Percentiles rank a stretch among this genome's conserved stretches.
These are phyloP conservation scores for Colletotrichum lupini DNA, from an alignment of 2,329 filamentous ascomycete species.

Conservation along the genomic window DNA sequence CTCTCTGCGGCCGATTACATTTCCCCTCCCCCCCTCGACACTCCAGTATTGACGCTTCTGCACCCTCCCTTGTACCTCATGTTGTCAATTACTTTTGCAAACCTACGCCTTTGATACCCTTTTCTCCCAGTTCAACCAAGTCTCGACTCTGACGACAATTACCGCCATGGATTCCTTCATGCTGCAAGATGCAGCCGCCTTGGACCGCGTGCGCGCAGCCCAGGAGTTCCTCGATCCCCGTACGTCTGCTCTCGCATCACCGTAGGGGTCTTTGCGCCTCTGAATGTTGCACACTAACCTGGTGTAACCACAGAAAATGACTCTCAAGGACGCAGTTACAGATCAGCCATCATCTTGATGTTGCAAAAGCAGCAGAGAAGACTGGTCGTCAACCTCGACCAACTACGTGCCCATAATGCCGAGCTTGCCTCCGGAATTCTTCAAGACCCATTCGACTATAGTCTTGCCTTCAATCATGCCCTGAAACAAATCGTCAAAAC, in stretches of 20 bases:
- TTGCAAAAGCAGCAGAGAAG: constrained; percentile 74
- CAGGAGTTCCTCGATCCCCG: constrained; percentile 94
- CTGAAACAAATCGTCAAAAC: constrained; percentile 89
- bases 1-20: not conserved
- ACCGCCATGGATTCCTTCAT: constrained; percentile 75
- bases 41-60: not conserved
- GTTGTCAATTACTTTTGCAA: not conserved
- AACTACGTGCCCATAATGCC: constrained; percentile 86
- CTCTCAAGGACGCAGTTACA: constrained; percentile 76
- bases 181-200: constrained; percentile 85
- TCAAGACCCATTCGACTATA: constrained; percentile 87
- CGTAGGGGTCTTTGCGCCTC: constrained; percentile 36
- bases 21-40: not conserved
- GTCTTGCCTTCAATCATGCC: constrained; percentile 88
- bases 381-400: constrained; percentile 83
- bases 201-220: constrained; percentile 86
- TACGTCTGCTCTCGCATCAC: constrained; percentile 57
- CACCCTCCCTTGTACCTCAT: not conserved
- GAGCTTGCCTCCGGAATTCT: constrained; percentile 85
- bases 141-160: not conserved
- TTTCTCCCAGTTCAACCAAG: not conserved
- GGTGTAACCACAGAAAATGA: constrained; percentile 51
- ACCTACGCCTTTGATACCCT: constrained; percentile 3
- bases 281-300: constrained; percentile 15
- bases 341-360: constrained; percentile 87